phyloP scores from a whole-genome alignment of 148 eudicot species.

The Mesembryanthemum crystallinum region DNA sequence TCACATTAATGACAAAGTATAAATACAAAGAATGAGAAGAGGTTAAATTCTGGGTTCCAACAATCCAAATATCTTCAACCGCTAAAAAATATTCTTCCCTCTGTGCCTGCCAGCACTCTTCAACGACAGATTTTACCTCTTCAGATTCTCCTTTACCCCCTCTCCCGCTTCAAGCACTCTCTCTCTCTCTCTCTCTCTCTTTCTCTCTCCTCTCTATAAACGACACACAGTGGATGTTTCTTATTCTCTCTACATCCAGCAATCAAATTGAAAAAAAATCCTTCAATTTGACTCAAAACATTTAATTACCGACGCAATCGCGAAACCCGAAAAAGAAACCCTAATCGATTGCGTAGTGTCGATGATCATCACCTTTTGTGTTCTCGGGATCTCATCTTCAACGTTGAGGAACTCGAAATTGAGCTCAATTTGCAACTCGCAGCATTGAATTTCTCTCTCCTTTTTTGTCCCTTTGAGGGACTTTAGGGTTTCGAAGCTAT shows the following conservation, averaged over 20 bases:
- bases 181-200: not conserved
- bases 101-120: not conserved
- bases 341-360: not conserved
- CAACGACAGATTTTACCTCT: conserved; percentile 19
- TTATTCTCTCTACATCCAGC: not conserved
- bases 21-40: too few relatives aligned
- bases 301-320: not conserved
- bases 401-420: not conserved
- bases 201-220: not conserved
- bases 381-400: not conserved
- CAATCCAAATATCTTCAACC: too few relatives aligned
- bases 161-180: not conserved
- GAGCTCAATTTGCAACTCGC: not conserved
- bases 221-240: not conserved
- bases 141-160: not conserved
- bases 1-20: too few relatives aligned
- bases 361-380: not conserved
- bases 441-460: not conserved
- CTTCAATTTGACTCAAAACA: not conserved
- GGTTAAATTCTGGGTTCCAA: too few relatives aligned
- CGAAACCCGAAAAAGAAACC: not conserved
- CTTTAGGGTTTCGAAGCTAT: conserved; percentile 27
- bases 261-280: not conserved
- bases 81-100: not conserved
- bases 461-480: not conserved